Evolutionary conservation across 768 basidiomycete species (phyloP), one percentile per base, ranked within the genome.

Genomic region (Trichaptum fuscoviolaceum): DNA sequence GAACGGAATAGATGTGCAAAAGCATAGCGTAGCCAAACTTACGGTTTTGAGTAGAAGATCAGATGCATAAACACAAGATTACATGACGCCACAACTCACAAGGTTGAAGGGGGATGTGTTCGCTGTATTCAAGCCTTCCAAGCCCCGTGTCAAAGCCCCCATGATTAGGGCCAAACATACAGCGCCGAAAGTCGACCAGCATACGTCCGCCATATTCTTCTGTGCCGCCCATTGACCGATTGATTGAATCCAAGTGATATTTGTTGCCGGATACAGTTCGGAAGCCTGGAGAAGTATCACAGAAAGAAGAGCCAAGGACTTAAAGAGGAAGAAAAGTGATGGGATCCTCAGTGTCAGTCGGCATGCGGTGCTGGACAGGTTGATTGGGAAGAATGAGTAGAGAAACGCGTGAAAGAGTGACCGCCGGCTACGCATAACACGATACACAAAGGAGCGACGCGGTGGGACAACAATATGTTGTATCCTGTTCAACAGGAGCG

Each of bases 1-100:
- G 87, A 1, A 87, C 86, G 0, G 89, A 85, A 76, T 91, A 92
- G 8, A 91, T 82, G 68, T 92, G 87, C 23, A 93, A 76, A 35
- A 91, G 80, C 74, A 92, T 91, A 0, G 90, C 86, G 70, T 92
- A 93, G 24, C 88, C 89, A 68, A 92, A 85, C 90, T 91, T 69
- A 34, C 10, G 57, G 42, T 52, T 52, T 52, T 1, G 62, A 42
- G 58, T 35, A 57, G 58, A 70, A 57, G 64, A 67, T 68, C 27
- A 70, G 66, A 62, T 17, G 20, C 66, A 64, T 20, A 17, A 18
- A 67, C 58, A 35, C n/a, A 6, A 63, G 57, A 65, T 34, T 70
- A 67, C 12, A 26, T 17, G n/a, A 63, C 17, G 59, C 35, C 23
- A 26, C 26, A 18, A 79, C 88, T 57, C 71, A 92, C 91, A 69